Evolutionary conservation across 2,329 filamentous ascomycete genomes (phyloP).

Genomic region (Colletotrichum somersetense): DNA sequence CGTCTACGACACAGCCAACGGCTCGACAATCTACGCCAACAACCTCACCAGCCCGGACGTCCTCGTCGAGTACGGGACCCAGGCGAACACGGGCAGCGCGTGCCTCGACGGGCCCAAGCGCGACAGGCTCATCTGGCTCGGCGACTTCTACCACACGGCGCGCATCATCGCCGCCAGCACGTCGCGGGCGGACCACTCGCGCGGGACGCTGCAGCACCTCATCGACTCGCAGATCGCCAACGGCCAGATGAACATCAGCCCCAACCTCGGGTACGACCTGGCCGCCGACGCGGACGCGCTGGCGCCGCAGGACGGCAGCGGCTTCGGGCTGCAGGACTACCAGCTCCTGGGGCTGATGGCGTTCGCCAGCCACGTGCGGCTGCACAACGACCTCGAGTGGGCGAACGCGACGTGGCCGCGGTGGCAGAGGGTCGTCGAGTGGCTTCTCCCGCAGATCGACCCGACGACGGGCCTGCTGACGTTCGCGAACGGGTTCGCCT

Average conservation of each 20-base stretch:
- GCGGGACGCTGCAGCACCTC: conserved; percentile 50
- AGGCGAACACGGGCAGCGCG: conserved; percentile 48
- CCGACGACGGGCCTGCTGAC: conserved; percentile 37
- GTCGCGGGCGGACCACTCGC: conserved; percentile 50
- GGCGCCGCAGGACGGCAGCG: background rate
- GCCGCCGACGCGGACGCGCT: conserved; percentile 4
- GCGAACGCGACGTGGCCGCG: conserved; percentile 37
- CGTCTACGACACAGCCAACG: conserved; percentile 45
- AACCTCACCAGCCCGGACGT: conserved; percentile 48
- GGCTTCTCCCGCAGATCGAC: conserved; percentile 39
- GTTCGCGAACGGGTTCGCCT: conserved; percentile 30
- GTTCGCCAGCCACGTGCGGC: conserved; percentile 41
- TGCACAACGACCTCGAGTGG: conserved; percentile 41
- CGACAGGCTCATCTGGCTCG: conserved; percentile 71
- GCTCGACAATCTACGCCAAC: conserved; percentile 50
- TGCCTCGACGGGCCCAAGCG: conserved; percentile 67
- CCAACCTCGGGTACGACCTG: conserved; percentile 41
- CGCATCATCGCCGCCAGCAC: conserved; percentile 53
- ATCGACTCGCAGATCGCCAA: conserved; percentile 43
- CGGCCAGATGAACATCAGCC: conserved; percentile 38
- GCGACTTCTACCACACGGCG: conserved; percentile 62
- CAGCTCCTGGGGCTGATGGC: conserved; percentile 43
- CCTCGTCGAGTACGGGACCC: conserved; percentile 54
- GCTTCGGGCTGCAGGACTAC: conserved; percentile 40
- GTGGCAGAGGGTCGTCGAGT: conserved; percentile 37